These are phyloP conservation scores for Hysterangium stoloniferum DNA, from an alignment of 768 basidiomycete genomes.

Conservation along the genomic window DNA sequence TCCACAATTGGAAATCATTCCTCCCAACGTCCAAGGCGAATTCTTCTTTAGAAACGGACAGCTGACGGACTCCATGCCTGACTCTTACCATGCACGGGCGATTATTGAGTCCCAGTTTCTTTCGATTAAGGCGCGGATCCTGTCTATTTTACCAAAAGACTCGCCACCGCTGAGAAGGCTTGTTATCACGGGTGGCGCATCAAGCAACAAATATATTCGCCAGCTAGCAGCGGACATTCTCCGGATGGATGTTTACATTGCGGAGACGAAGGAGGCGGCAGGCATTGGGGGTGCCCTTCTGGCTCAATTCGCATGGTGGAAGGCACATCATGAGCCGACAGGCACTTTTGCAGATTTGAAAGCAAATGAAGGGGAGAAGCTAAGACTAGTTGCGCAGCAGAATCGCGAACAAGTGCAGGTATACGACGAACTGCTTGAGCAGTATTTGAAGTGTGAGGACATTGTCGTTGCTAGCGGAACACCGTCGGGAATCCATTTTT, in stretches of 20 bases:
- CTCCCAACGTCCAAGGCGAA: slow-evolving; percentile 65
- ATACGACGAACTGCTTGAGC: slow-evolving; percentile 47
- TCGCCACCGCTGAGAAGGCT: slow-evolving; percentile 53
- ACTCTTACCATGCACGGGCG: slow-evolving; percentile 54
- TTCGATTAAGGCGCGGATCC: slow-evolving; percentile 66
- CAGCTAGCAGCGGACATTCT: slow-evolving; percentile 78
- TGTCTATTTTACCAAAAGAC: slow-evolving; percentile 54
- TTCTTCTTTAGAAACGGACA: slow-evolving; percentile 46
- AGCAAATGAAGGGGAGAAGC: slow-evolving; percentile 31
- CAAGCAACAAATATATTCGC: slow-evolving; percentile 62
- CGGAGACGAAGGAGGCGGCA: slow-evolving; percentile 60
- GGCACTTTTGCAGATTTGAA: slow-evolving; percentile 63
- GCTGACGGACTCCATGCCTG: slow-evolving; percentile 30
- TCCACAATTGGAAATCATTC: slow-evolving; percentile 82
- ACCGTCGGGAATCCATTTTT: too few relatives aligned
- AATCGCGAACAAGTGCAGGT: slow-evolving; percentile 31
- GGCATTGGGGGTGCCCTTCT: slow-evolving; percentile 65
- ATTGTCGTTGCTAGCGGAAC: too few relatives aligned
- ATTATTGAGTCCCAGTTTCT: slow-evolving; percentile 83
- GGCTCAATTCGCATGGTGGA: slow-evolving; percentile 68
- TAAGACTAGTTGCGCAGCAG: slow-evolving; percentile 58
- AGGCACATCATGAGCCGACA: slow-evolving; percentile 28
- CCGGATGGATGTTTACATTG: slow-evolving; percentile 63
- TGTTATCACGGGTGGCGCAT: slow-evolving; percentile 73
- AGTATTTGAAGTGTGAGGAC: slow-evolving; percentile 52